Evolutionary conservation across 78 protist genomes (phyloP).

Genomic region (Monosiga brevicollis): DNA sequence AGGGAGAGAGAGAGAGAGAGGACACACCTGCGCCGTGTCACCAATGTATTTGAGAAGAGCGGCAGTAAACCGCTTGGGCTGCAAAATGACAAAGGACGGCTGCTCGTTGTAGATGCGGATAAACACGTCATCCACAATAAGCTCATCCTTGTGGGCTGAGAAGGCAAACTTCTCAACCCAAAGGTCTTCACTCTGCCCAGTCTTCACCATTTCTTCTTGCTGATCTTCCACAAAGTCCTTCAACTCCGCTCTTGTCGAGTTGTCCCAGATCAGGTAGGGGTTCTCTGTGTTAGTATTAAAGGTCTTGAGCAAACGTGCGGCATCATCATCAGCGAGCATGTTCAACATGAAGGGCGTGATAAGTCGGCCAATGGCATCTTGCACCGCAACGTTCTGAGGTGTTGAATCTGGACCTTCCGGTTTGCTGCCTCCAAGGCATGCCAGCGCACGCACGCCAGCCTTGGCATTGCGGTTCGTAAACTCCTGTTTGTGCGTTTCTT

Average conservation of each 20-base stretch:
- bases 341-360: neutral
- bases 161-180: neutral
- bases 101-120: conserved; percentile 47
- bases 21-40: neutral
- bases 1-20: neutral
- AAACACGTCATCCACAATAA: conserved; percentile 42
- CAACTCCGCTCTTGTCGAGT: conserved; percentile 43
- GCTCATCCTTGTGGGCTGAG: neutral
- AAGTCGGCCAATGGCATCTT: neutral
- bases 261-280: conserved; percentile 68
- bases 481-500: conserved; percentile 38
- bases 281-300: conserved; percentile 39
- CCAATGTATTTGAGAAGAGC: neutral
- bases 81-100: neutral
- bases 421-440: conserved; percentile 1
- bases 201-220: neutral
- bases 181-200: neutral
- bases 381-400: neutral
- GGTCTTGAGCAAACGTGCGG: conserved; percentile 9
- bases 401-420: neutral
- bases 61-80: neutral
- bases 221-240: conserved; percentile 4
- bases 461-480: conserved; percentile 33
- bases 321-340: neutral
- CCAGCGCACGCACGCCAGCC: conserved; percentile 11